Evolutionary conservation across 257 asterid genomes (phyloP).

Genomic region (Ajuga chamaepitys): DNA sequence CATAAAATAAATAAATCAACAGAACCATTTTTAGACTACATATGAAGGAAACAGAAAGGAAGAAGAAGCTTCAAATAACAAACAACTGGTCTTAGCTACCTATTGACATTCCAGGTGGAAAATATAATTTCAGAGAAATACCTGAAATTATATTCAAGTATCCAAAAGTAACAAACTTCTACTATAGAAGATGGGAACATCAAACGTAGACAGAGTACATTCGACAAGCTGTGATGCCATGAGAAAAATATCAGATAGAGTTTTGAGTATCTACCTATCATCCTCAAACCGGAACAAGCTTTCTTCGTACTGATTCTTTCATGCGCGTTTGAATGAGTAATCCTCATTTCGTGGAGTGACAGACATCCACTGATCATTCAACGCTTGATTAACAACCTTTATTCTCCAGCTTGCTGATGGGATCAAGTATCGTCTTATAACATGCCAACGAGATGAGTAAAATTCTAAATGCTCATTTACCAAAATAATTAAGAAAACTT

Average conservation of each 20-base stretch:
- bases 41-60: not conserved
- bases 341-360: conserved; percentile 99
- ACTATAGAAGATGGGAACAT: conserved; percentile 4
- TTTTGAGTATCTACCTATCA: conserved; percentile 54
- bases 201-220: not conserved
- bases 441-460: conserved; percentile 23
- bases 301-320: conserved; percentile 94
- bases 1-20: not conserved
- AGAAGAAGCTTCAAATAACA: conserved; percentile 2
- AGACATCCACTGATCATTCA: conserved; percentile 93
- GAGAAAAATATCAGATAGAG: conserved; percentile 8
- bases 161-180: conserved; percentile 2
- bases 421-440: conserved; percentile 66
- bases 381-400: conserved; percentile 58
- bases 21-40: conserved; percentile 8
- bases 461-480: conserved; percentile 15
- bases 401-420: conserved; percentile 70
- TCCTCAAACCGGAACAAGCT: conserved; percentile 95
- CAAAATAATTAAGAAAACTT: conserved; percentile 22
- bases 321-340: conserved; percentile 94
- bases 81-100: not conserved
- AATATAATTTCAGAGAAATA: not conserved
- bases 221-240: conserved; percentile 8
- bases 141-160: conserved; percentile 1
- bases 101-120: not conserved